Evolutionary conservation across 495 filamentous ascomycete species (phyloP), one percentile per base, ranked within the genome.

Genomic region (Penicillium antarcticum): DNA sequence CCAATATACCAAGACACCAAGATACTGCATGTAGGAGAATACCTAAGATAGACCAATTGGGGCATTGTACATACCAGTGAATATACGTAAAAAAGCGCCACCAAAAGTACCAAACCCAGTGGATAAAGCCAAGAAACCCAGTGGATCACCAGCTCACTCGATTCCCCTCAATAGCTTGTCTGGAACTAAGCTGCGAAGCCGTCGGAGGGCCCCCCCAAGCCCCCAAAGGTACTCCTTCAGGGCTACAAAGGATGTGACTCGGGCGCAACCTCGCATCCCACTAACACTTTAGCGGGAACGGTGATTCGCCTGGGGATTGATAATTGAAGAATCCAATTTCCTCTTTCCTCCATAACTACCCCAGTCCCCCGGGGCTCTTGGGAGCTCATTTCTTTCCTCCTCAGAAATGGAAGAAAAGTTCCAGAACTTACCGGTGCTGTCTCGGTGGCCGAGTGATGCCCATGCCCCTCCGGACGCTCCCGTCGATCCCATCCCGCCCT

Each of bases 401-500:
- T 56, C 53, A 47, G 58, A 56, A 44, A 73, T 73, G 68, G 63
- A 69, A 60, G 61, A 66, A 34, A 29, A 55, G n/a, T 63, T 55
- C 21, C 61, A 67, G 29, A 52, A 55, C 23, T 45, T 68, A 32
- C 68, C 67, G 26, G 52, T 71, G 57, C 55, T 62, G 16, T 48
- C 61, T 23, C 55, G 60, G 42, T 60, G 59, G 45, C 21, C 43
- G 26, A 38, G 52, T 42, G 52, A 57, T 48, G 50, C 52, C n/a
- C n/a, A n/a, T n/a, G 48, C 14, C 35, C 48, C 54, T 52, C 35
- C 46, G 29, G 58, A 58, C 35, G 37, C 52, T 41, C 19, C 55
- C 37, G 50, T 42, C 37, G 50, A 41, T 31, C 29, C 9, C n/a
- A 44, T 31, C 38, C 37, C 9, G 17, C 18, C 26, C 35, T 24